A percentile compares a stretch with the other conserved stretches of the same genome.
phyloP scores from a whole-genome alignment of 257 asterid species.

The Misopates orontium region DNA sequence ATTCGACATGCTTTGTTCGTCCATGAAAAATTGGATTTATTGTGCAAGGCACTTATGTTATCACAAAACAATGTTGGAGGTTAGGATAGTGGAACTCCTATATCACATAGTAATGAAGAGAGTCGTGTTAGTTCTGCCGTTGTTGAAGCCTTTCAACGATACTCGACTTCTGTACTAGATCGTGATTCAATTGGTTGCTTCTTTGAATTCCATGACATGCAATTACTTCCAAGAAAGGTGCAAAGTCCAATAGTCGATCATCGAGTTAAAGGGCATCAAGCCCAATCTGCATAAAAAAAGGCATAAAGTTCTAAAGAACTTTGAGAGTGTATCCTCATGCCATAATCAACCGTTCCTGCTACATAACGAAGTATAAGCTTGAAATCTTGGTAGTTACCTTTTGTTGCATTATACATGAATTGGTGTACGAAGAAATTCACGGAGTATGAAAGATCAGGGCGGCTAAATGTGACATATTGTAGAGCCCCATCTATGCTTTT shows the following conservation, averaged over 20 bases:
- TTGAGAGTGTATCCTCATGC: neutral
- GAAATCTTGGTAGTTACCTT: neutral
- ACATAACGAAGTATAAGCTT: neutral
- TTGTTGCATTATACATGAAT: neutral
- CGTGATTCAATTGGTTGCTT: neutral
- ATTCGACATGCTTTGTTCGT: too few species aligned
- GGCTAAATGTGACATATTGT: neutral
- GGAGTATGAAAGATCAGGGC: neutral
- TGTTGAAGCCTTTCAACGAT: neutral
- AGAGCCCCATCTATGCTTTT: neutral
- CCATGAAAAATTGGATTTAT: too few species aligned
- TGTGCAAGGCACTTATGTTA: neutral
- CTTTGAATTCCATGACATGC: neutral
- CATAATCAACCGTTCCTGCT: neutral
- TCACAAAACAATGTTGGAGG: neutral
- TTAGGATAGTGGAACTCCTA: neutral
- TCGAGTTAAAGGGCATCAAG: neutral
- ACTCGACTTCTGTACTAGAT: neutral
- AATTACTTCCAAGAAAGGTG: neutral
- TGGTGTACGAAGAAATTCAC: neutral
- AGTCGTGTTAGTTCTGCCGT: neutral
- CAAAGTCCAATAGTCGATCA: neutral
- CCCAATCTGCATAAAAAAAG: neutral
- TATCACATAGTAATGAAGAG: neutral
- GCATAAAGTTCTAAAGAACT: neutral